Base-by-base conservation (phyloP, 169 alveolate species). In the Fabrea salina region DNA sequence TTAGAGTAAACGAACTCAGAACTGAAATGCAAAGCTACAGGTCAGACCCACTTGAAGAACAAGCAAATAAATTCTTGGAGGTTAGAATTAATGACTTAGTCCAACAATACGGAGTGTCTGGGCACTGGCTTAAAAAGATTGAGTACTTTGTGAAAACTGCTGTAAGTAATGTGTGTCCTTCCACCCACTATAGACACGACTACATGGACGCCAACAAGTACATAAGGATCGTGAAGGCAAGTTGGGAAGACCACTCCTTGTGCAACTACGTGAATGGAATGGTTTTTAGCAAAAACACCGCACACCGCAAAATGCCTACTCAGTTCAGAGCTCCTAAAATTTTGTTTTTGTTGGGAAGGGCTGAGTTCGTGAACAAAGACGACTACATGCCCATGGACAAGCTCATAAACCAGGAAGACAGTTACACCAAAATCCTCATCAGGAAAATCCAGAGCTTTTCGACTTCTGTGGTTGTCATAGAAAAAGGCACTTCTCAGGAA, bases 381-480 rank as follows among this genome's bases (percentile, higher is more conserved):
- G 13, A 22, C n/a, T 16, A 33, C 13, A 51, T 61, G 1, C n/a
- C 74, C 1, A 61, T 61, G 74, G 1, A 61, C 25, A 61, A 61
- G 3, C 50, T 61, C 13, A 35, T 61, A 33, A 51, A 61, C 25
- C 74, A 61, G 3, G 74, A 61, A 37, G 43, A 30, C n/a, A n/a
- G 19, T 2, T 35, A n/a, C 13, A 33, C 74, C 11, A 22, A 13
- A n/a, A 61, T 61, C 16, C 32, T 30, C 51, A 13, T 61, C 32
- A 61, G 39, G 25, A 61, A 61, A 61, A 61, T 61, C 11, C 41
- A n/a, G 13, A 61, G 74, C 50, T 35, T 61, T 27, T n/a, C 27
- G 22, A 47, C 74, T 11, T 16, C 11, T 8, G 39, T 61, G 22
- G 39, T 61, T 13, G 13, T 61, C 2, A n/a, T 13, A 8, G 32